Evolutionary conservation across 495 filamentous ascomycete genomes (phyloP).

Genomic region (Lophium mytilinum): DNA sequence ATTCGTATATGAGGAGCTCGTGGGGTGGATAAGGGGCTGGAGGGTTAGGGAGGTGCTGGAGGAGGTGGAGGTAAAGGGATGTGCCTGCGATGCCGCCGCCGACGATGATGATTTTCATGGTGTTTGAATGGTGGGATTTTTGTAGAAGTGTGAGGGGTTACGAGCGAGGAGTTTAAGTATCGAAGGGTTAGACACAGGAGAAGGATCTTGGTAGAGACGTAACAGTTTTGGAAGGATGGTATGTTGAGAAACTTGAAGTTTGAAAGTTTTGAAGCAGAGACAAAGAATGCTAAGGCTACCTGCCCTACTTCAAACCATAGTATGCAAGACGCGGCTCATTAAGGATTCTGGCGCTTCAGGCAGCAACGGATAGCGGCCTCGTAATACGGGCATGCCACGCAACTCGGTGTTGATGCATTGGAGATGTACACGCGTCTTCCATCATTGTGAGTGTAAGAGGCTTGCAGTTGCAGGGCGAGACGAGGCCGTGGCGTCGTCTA

Average conservation of each 20-base stretch:
- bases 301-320: neutral
- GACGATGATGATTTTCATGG: slow-evolving; percentile 48
- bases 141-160: neutral
- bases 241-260: neutral
- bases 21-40: slow-evolving; percentile 21
- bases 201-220: neutral
- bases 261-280: neutral
- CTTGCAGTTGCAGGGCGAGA: no score
- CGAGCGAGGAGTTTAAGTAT: neutral
- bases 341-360: neutral
- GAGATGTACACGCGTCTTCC: neutral
- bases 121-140: neutral
- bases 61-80: slow-evolving; percentile 41
- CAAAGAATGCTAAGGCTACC: neutral
- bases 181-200: neutral
- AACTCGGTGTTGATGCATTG: neutral
- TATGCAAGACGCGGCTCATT: neutral
- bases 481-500: no score
- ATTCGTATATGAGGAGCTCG: slow-evolving; percentile 36
- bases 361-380: neutral
- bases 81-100: slow-evolving; percentile 47
- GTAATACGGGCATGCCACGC: neutral
- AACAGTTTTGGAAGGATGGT: neutral
- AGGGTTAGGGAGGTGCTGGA: slow-evolving; percentile 38
- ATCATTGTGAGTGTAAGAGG: neutral